A percentile compares a stretch with the other conserved stretches of the same genome.
These are phyloP conservation scores for Rutidosis leptorrhynchoides DNA, from an alignment of 129 eudicot species.

Conservation along the genomic window DNA sequence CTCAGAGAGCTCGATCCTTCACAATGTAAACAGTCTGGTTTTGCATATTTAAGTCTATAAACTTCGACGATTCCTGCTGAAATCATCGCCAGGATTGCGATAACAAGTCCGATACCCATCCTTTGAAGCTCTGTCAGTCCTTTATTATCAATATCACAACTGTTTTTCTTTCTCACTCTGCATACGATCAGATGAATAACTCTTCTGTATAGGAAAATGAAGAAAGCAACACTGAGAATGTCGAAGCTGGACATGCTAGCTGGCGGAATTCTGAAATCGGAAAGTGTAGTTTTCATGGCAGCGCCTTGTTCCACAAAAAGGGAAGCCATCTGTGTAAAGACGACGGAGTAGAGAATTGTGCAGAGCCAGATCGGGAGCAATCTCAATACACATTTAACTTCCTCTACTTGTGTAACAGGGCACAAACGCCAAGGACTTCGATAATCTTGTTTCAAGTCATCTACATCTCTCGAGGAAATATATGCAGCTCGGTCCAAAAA, in stretches of 20 bases:
- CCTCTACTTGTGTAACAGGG: slow-evolving; percentile 85
- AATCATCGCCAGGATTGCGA: slow-evolving; percentile 79
- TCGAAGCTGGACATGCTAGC: slow-evolving; percentile 96
- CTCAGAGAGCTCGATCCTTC: slow-evolving; percentile 75
- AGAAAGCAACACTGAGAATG: slow-evolving; percentile 80
- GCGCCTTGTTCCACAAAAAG: slow-evolving; percentile 95
- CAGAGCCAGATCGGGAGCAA: slow-evolving; percentile 93
- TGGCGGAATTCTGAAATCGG: slow-evolving; percentile 72
- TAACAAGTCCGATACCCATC: slow-evolving; percentile 89
- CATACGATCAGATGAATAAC: slow-evolving; percentile 66
- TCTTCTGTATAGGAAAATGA: slow-evolving; percentile 71
- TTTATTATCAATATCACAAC: slow-evolving; percentile 43
- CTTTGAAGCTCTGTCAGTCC: slow-evolving; percentile 91
- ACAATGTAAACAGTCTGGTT: slow-evolving; percentile 61
- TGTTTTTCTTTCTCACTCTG: too few relatives aligned
- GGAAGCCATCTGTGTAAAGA: slow-evolving; percentile 94
- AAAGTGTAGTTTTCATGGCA: slow-evolving; percentile 67
- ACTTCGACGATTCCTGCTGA: slow-evolving; percentile 82
- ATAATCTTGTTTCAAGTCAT: slow-evolving; percentile 30
- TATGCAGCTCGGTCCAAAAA: slow-evolving; percentile 87
- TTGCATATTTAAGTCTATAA: slow-evolving; percentile 63
- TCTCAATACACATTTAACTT: slow-evolving; percentile 84
- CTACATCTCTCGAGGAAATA: slow-evolving; percentile 56
- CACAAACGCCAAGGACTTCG: slow-evolving; percentile 70
- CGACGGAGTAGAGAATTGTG: slow-evolving; percentile 86